Percentiles rank a stretch among this genome's conserved stretches.
phyloP scores from a whole-genome alignment of 148 eudicot species.

The Rhododendron griersonianum region DNA sequence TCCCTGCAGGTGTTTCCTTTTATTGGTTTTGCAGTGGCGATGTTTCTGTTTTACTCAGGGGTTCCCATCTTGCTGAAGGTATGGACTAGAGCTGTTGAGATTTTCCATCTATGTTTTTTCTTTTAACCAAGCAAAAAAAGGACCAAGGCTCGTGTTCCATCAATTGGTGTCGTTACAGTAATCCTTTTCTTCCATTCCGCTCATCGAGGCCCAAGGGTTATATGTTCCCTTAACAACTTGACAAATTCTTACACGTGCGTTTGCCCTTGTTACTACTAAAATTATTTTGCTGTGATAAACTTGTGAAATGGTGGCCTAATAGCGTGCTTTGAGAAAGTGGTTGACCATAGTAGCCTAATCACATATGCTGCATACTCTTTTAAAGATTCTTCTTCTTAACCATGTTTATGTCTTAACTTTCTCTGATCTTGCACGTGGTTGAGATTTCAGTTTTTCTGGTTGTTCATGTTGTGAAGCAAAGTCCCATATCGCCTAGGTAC shows the following conservation, averaged over 20 bases:
- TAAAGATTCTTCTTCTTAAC: too few relatives aligned
- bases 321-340: not conserved
- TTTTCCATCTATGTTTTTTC: slow-evolving; percentile 1
- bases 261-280: not conserved
- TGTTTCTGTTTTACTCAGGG: slow-evolving; percentile 84
- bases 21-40: slow-evolving; percentile 66
- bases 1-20: slow-evolving; percentile 62
- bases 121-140: not conserved
- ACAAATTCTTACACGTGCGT: not conserved
- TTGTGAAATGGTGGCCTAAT: not conserved
- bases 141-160: not conserved
- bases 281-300: not conserved
- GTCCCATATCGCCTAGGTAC: too few relatives aligned
- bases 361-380: not conserved
- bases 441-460: too few relatives aligned
- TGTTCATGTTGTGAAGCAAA: too few relatives aligned
- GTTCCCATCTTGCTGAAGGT: slow-evolving; percentile 84
- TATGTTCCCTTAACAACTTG: not conserved
- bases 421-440: too few relatives aligned
- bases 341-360: not conserved
- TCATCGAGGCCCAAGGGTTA: not conserved
- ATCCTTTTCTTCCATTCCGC: not conserved
- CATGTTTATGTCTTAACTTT: too few relatives aligned
- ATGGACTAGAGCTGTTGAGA: slow-evolving; percentile 9
- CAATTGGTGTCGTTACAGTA: not conserved